Evolutionary conservation across 352 stramenopile genomes (phyloP).

Genomic region (Globisporangium mamillatum): DNA sequence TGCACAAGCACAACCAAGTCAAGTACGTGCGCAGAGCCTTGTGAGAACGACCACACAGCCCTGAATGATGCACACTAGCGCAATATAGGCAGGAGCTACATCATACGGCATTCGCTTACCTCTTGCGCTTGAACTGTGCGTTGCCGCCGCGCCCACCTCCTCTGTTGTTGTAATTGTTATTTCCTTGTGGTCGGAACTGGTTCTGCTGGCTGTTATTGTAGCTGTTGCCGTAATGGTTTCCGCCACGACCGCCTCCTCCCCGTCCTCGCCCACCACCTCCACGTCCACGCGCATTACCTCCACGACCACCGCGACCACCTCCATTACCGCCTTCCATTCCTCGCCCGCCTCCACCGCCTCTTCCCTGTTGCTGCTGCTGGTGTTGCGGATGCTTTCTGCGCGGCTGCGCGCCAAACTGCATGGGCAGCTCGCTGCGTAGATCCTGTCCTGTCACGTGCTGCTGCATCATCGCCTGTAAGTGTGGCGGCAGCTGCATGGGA

Average conservation of each 20-base stretch:
- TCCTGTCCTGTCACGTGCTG: constrained; percentile 17
- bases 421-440: constrained; percentile 17
- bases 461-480: constrained; percentile 53
- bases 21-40: constrained; percentile 3
- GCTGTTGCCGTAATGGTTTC: constrained; percentile 21
- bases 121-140: constrained; percentile 43
- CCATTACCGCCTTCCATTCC: constrained; percentile 11
- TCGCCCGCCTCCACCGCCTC: neutral
- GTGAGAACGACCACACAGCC: neutral
- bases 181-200: constrained; percentile 2
- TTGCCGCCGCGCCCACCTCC: constrained; percentile 10
- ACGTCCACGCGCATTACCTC: constrained; percentile 16
- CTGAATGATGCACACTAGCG: neutral
- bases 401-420: constrained; percentile 24
- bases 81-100: neutral
- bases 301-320: constrained; percentile 11
- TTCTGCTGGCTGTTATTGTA: constrained; percentile 19
- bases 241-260: constrained; percentile 19
- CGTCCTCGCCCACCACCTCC: constrained; percentile 21
- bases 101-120: constrained; percentile 16
- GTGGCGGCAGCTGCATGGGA: constrained; percentile 31
- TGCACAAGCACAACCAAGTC: constrained; percentile 9
- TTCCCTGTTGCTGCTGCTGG: neutral
- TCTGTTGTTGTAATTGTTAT: constrained; percentile 2
- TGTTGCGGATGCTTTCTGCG: neutral